Conservation (phyloP, 2,329 filamentous ascomycete species). For the Penicillium sclerotiorum region DNA sequence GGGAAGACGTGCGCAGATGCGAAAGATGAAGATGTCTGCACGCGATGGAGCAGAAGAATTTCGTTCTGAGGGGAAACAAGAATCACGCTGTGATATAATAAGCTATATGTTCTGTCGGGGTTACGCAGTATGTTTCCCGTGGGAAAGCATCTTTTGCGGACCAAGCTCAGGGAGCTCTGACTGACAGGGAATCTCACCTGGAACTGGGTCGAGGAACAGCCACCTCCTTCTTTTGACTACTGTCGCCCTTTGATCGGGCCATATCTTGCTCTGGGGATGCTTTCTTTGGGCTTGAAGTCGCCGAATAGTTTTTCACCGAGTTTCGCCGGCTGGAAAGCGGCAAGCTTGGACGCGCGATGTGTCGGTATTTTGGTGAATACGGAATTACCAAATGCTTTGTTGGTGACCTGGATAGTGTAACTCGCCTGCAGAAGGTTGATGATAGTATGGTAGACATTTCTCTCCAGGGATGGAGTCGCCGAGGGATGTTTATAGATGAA, state of each 20-base stretch:
- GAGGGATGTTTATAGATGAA: constrained; percentile 18
- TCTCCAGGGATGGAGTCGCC: background rate
- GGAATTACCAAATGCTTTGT: background rate
- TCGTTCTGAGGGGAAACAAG: constrained; percentile 85
- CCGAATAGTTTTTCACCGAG: constrained; percentile 17
- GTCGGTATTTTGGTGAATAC: background rate
- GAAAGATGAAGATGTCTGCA: constrained; percentile 80
- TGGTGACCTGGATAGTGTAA: constrained; percentile 3
- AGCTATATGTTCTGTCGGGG: constrained; percentile 6
- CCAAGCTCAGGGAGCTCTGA: background rate
- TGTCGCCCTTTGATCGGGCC: constrained; percentile 19
- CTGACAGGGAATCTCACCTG: constrained; percentile 56
- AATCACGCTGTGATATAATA: constrained; percentile 64
- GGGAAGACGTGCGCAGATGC: constrained; percentile 94
- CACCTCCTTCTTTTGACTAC: constrained; percentile 39
- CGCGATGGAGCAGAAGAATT: constrained; percentile 83
- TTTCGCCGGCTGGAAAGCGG: background rate
- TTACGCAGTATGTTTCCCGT: background rate
- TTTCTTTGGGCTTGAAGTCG: constrained; percentile 5
- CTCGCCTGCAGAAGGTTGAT: constrained; percentile 2
- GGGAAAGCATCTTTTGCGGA: background rate
- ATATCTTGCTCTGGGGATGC: constrained; percentile 19
- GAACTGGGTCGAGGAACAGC: constrained; percentile 65
- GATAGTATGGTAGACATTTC: constrained; percentile 17
- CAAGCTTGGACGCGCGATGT: background rate